Conservation (phyloP, 2,329 filamentous ascomycete genomes). For the Raffaelea arxii region DNA sequence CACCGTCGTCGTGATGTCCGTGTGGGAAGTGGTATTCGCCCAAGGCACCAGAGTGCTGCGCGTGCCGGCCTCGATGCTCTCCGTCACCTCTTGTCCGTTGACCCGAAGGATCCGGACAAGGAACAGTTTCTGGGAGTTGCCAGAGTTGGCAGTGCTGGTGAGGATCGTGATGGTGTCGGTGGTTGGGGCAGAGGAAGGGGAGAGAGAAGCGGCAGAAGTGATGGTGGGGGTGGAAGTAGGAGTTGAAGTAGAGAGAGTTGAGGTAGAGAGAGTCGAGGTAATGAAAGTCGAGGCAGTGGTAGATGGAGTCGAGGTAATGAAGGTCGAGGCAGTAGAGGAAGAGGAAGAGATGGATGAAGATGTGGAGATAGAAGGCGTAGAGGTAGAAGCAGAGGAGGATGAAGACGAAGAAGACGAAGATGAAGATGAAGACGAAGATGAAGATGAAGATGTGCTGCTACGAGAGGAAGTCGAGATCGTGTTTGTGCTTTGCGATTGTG, state of each 20-base stretch:
- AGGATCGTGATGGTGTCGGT: neutral
- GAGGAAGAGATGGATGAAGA: neutral
- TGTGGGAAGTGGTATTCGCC: too few relatives aligned
- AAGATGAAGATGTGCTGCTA: neutral
- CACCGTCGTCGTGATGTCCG: too few relatives aligned
- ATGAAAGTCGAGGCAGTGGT: conserved; percentile 1
- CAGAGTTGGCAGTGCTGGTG: neutral
- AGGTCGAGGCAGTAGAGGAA: neutral
- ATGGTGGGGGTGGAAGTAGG: neutral
- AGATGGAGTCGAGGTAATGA: conserved; percentile 1
- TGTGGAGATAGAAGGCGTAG: neutral
- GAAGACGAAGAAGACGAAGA: neutral
- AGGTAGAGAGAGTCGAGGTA: neutral
- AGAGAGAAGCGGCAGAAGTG: neutral
- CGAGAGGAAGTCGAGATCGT: neutral
- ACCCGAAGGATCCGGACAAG: too few relatives aligned
- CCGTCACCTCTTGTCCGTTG: too few relatives aligned
- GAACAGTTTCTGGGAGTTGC: neutral
- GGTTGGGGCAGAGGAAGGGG: neutral
- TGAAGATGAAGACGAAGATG: neutral
- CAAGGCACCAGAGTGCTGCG: too few relatives aligned
- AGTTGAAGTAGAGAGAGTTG: neutral
- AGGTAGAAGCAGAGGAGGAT: neutral
- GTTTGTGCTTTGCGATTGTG: conserved; percentile 1
- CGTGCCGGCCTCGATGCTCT: too few relatives aligned